These are phyloP conservation scores for Kuraishia cidri DNA, from an alignment of 805 yeast species.

Conservation along the genomic window DNA sequence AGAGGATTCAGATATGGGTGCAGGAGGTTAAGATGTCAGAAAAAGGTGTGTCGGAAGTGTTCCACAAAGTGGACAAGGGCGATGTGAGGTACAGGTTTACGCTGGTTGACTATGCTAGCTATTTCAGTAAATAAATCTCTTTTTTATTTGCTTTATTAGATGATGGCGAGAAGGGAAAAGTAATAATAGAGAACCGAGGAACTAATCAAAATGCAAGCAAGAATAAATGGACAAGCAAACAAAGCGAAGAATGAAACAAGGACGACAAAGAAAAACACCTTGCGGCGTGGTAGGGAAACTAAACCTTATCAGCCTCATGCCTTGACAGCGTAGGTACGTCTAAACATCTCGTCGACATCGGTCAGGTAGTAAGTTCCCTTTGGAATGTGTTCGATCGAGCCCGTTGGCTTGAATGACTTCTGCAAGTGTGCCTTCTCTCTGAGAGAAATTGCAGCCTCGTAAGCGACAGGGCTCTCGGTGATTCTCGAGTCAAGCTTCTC, in stretches of 20 bases:
- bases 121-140: no score
- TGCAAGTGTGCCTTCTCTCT: conserved; percentile 88
- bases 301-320: no score
- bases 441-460: conserved; percentile 69
- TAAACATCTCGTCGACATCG: conserved; percentile 79
- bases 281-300: no score
- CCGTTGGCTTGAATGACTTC: conserved; percentile 72
- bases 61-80: conserved; percentile 36
- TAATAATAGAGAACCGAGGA: no score
- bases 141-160: no score
- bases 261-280: no score
- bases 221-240: no score
- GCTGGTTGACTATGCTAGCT: conserved; percentile 37
- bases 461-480: conserved; percentile 65
- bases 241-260: no score
- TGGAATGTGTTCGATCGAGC: conserved; percentile 62
- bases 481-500: conserved; percentile 58
- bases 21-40: conserved; percentile 40
- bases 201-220: no score
- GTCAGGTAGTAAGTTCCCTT: conserved; percentile 79
- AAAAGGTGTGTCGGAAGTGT: conserved; percentile 31
- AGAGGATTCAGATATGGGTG: conserved; percentile 39
- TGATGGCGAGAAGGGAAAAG: no score
- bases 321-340: conserved; percentile 72
- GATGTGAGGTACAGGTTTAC: conserved; percentile 48